phyloP scores from a whole-genome alignment of 306 rosid species.

The Sesbania bispinosa region DNA sequence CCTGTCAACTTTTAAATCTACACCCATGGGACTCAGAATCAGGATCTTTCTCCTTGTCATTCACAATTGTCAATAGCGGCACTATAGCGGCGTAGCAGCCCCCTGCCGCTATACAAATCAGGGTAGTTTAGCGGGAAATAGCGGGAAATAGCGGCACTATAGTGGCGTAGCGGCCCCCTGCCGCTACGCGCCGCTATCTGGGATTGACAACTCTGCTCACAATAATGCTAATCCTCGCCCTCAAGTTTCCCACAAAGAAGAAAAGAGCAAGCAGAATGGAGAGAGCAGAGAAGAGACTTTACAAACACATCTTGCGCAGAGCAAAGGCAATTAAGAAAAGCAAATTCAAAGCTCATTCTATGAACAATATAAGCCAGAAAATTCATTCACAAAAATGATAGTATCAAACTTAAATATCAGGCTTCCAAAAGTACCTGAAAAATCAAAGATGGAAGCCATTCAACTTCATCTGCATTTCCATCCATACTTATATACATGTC shows the following conservation, averaged over 20 bases:
- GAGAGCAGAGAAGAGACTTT: not conserved
- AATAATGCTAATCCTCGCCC: not conserved
- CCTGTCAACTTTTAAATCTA: not conserved
- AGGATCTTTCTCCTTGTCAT: constrained; percentile 21
- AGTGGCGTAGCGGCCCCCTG: too few relatives aligned
- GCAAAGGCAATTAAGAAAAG: not conserved
- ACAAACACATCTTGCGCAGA: too few relatives aligned
- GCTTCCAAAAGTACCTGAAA: constrained; percentile 65
- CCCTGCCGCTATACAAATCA: too few relatives aligned
- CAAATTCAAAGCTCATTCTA: constrained; percentile 6
- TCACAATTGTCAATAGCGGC: too few relatives aligned
- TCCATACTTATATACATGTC: constrained; percentile 90
- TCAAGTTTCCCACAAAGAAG: constrained; percentile 4
- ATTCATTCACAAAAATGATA: not conserved
- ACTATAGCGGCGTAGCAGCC: too few relatives aligned
- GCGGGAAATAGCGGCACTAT: too few relatives aligned
- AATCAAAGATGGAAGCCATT: constrained; percentile 83
- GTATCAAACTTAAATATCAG: not conserved
- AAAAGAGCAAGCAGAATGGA: not conserved
- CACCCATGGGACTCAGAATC: not conserved
- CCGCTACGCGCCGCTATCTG: too few relatives aligned
- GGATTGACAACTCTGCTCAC: too few relatives aligned
- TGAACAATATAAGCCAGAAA: not conserved
- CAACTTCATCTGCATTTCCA: constrained; percentile 72
- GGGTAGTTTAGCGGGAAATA: too few relatives aligned